Evolutionary conservation across 2,329 filamentous ascomycete species (phyloP).

Genomic region (Botryotinia globosa): DNA sequence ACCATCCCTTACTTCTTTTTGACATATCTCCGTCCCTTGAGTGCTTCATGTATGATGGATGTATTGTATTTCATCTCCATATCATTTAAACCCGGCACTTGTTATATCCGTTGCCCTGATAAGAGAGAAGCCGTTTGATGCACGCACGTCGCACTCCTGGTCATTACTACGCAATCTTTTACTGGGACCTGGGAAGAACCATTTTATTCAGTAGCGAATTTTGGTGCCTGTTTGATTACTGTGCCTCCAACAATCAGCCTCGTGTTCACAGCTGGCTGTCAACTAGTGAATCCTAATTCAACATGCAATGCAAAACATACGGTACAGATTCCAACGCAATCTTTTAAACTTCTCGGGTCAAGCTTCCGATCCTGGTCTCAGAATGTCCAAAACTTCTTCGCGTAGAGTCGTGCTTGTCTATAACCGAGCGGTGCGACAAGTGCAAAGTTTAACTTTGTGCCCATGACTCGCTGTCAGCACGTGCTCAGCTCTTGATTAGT

Average conservation of each 20-base stretch:
- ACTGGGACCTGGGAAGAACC: not conserved
- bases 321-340: not conserved
- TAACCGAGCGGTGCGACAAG: conserved; percentile 4
- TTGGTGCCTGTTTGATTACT: not conserved
- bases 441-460: not conserved
- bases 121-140: not conserved
- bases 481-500: not conserved
- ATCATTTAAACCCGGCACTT: not conserved
- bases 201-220: not conserved
- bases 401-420: not conserved
- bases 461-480: conserved; percentile 8
- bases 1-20: conserved; percentile 13
- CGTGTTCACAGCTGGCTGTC: not conserved
- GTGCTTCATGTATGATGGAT: conserved; percentile 14
- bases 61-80: not conserved
- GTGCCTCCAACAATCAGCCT: not conserved
- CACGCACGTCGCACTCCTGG: not conserved
- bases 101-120: conserved; percentile 1
- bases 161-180: not conserved
- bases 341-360: conserved; percentile 1
- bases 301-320: conserved; percentile 15
- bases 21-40: conserved; percentile 5
- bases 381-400: not conserved
- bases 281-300: not conserved
- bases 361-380: conserved; percentile 10